phyloP scores from a whole-genome alignment of 441 rosid species.

The Populus trichocarpa region DNA sequence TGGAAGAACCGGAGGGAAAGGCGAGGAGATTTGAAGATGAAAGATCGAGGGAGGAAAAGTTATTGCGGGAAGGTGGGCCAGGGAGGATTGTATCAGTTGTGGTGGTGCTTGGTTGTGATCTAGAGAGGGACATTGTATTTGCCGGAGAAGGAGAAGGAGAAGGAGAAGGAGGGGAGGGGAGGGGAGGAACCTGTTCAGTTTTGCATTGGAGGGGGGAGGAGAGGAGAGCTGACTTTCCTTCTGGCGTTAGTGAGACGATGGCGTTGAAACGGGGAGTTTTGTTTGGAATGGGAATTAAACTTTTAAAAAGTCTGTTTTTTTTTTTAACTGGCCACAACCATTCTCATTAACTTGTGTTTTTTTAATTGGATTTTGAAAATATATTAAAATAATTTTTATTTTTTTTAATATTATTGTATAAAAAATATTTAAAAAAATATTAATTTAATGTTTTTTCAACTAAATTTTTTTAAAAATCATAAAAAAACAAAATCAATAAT shows the following conservation, averaged over 20 bases:
- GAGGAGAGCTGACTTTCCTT: background rate
- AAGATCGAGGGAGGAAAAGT: slow-evolving; percentile 85
- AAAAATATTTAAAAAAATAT: no score
- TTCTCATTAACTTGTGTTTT: no score
- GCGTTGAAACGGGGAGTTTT: no score
- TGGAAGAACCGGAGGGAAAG: slow-evolving; percentile 78
- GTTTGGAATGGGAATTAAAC: no score
- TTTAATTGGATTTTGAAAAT: no score
- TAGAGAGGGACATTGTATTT: slow-evolving; percentile 34
- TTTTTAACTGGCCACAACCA: no score
- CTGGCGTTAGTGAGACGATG: background rate
- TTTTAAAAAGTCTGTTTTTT: no score
- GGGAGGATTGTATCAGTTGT: slow-evolving; percentile 59
- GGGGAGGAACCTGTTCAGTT: background rate
- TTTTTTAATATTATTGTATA: no score
- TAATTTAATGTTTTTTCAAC: no score
- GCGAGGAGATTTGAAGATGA: slow-evolving; percentile 79
- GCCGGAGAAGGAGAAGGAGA: background rate
- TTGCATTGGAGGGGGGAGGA: background rate
- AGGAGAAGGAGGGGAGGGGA: background rate
- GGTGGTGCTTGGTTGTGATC: slow-evolving; percentile 28
- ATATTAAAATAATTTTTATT: no score
- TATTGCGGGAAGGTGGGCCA: slow-evolving; percentile 90
- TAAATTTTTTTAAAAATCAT: no score
- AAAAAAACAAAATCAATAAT: no score